These are phyloP conservation scores for Hypoxylon sp. DNA, from an alignment of 2,329 filamentous ascomycete genomes.

Conservation along the genomic window DNA sequence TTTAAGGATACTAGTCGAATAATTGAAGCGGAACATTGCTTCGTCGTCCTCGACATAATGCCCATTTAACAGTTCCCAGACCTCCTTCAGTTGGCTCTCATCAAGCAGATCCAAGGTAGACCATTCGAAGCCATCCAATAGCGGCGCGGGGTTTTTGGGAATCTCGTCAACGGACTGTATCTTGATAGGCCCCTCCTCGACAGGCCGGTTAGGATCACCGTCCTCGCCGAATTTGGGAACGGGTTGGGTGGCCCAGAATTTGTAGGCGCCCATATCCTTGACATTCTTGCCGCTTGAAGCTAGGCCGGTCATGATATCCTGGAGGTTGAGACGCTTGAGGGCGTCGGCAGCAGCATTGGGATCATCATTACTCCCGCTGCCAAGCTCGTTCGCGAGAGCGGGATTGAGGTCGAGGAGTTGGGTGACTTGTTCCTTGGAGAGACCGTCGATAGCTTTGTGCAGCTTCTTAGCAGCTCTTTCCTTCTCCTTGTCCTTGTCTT, in stretches of 20 bases:
- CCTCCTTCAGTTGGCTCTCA: conserved; percentile 84
- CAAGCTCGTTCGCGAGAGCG: conserved; percentile 75
- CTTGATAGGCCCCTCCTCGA: conserved; percentile 87
- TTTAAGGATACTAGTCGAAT: conserved; percentile 88
- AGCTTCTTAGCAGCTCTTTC: conserved; percentile 68
- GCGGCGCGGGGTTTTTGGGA: conserved; percentile 79
- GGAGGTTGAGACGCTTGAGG: conserved; percentile 75
- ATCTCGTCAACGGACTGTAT: conserved; percentile 84
- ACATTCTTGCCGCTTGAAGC: conserved; percentile 87
- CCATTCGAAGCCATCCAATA: conserved; percentile 94
- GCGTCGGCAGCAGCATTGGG: conserved; percentile 61
- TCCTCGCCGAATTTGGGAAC: conserved; percentile 85
- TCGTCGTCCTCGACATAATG: conserved; percentile 99
- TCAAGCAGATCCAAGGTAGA: conserved; percentile 88
- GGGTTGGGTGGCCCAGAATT: conserved; percentile 98
- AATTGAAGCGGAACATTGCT: conserved; percentile 98
- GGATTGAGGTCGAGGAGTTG: conserved; percentile 81
- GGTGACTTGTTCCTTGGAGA: conserved; percentile 71
- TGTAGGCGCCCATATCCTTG: conserved; percentile 97
- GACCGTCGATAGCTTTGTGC: conserved; percentile 65
- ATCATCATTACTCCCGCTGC: conserved; percentile 55
- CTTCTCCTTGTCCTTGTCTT: conserved; percentile 62
- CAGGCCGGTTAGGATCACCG: conserved; percentile 63
- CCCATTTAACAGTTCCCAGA: conserved; percentile 90
- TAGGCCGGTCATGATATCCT: conserved; percentile 81